Base-by-base conservation (phyloP, 2,329 filamentous ascomycete genomes). In the Westerdykella ornata region DNA sequence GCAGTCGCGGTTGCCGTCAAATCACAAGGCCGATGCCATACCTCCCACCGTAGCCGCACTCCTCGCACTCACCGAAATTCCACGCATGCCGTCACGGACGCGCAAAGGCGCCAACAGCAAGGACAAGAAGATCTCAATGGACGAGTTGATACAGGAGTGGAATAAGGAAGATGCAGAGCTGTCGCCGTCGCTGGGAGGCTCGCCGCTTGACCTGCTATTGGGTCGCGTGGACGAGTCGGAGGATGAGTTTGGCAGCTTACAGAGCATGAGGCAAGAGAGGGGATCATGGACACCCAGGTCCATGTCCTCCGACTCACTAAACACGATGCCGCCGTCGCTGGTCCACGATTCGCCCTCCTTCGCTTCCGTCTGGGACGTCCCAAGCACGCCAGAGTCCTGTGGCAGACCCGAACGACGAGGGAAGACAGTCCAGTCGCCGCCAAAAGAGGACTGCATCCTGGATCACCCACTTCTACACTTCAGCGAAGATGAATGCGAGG, bases 21-120 rank as follows among this genome's bases (percentile, higher is more conserved):
- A 47, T 47, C 69, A 72, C 56, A 63, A 64, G 49, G 64, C 60
- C 44, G 69, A 64, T 51, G 69, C 70, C 8, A 56, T 79, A 4
- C 74, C 75, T 13, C 69, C 72, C n/a, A 71, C 76, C 16, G 71
- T 80, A 38, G 76, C 75, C 18, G 76, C 75, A 8, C 63, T 82
- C 41, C 63, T 82, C 26, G 74, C 78, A 41, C 72, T 78, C 35
- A 82, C 78, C 2, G 65, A 75, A 2, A 81, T 82, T 37, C 78
- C 77, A 3, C 70, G 72, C 15, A 74, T 73, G 44, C 66, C 63
- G 3, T 60, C 63, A 46, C 64, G 65, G 8, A 62, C 63, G 11
- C 46, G 63, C 62, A 14, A n/a, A 9, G 30, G 9, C 7, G 12
- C 30, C n/a, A 33, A 15, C 30, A 68, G 51, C 6, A 56, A 61